Percentiles rank a stretch among this genome's conserved stretches.
These are phyloP conservation scores for Candida ponderosae DNA, from an alignment of 805 yeast species.

Conservation along the genomic window DNA sequence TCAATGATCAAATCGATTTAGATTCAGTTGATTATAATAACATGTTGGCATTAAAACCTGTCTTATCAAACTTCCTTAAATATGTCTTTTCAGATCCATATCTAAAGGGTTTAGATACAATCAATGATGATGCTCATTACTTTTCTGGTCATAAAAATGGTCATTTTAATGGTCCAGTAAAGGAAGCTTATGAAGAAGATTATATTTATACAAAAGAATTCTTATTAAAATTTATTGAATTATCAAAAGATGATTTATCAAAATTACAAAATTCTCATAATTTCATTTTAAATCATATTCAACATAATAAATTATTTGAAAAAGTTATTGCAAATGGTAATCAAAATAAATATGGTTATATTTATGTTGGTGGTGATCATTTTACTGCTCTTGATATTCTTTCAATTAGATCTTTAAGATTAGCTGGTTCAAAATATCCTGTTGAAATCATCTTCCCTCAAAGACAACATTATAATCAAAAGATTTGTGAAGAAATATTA, in stretches of 20 bases:
- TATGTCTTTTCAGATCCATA: too few species aligned
- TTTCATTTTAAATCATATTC: conserved; percentile 9
- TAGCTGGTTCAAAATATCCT: conserved; percentile 58
- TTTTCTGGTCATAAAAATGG: conserved; percentile 8
- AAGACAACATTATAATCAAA: conserved; percentile 55
- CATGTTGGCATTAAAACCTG: too few species aligned
- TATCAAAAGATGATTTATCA: conserved; percentile 4
- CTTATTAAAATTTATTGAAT: conserved; percentile 4
- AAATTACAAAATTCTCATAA: conserved; percentile 7
- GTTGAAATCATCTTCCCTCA: conserved; percentile 72
- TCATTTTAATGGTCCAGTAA: conserved; percentile 10
- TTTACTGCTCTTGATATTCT: conserved; percentile 52
- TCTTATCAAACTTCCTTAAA: too few species aligned
- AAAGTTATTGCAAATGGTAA: conserved; percentile 16
- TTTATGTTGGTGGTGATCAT: conserved; percentile 63
- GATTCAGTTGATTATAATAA: too few species aligned
- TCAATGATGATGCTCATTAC: conserved; percentile 6
- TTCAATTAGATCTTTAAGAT: conserved; percentile 44
- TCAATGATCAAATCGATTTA: too few species aligned
- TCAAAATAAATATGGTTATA: conserved; percentile 40
- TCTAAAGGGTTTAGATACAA: too few species aligned
- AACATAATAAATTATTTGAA: too few species aligned
- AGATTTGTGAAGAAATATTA: conserved; percentile 52
- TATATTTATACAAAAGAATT: conserved; percentile 10
- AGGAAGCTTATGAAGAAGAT: conserved; percentile 8